Evolutionary conservation across 495 filamentous ascomycete genomes (phyloP).

Genomic region (Trichoderma parareesei): DNA sequence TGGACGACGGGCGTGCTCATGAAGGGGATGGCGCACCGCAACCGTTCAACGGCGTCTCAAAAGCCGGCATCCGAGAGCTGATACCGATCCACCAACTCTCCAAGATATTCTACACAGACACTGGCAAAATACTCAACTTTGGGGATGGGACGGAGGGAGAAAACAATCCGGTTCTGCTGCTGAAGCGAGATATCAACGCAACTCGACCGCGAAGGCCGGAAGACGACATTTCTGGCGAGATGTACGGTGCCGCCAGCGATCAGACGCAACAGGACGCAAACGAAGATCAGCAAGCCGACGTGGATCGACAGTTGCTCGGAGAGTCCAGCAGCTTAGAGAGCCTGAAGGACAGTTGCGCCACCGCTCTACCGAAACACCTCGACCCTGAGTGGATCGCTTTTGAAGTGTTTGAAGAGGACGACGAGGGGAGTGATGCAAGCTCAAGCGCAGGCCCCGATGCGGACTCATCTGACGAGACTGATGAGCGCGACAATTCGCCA

Average conservation of each 20-base stretch:
- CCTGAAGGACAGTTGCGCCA: not conserved
- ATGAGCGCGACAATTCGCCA: constrained; percentile 16
- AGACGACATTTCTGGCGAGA: not conserved
- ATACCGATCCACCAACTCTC: constrained; percentile 87
- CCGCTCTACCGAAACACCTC: constrained; percentile 60
- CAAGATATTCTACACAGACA: constrained; percentile 97
- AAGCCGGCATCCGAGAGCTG: constrained; percentile 73
- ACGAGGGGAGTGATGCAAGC: constrained; percentile 29
- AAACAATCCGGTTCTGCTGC: constrained; percentile 76
- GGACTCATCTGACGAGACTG: constrained; percentile 19
- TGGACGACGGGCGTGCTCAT: constrained; percentile 86
- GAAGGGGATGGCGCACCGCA: constrained; percentile 57
- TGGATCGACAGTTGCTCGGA: constrained; percentile 59
- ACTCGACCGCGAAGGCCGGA: constrained; percentile 48
- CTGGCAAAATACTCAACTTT: constrained; percentile 89
- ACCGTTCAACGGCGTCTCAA: constrained; percentile 63
- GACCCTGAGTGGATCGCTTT: constrained; percentile 96
- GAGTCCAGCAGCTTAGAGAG: constrained; percentile 20
- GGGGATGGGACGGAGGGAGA: constrained; percentile 62
- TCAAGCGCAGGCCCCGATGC: not conserved
- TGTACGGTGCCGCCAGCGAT: not conserved
- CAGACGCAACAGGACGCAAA: constrained; percentile 23
- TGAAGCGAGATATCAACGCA: constrained; percentile 79
- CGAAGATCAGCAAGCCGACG: constrained; percentile 48
- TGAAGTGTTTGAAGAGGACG: constrained; percentile 69